Base-by-base conservation (phyloP, 176 grass and related monocot species). In the Carex pumila region DNA sequence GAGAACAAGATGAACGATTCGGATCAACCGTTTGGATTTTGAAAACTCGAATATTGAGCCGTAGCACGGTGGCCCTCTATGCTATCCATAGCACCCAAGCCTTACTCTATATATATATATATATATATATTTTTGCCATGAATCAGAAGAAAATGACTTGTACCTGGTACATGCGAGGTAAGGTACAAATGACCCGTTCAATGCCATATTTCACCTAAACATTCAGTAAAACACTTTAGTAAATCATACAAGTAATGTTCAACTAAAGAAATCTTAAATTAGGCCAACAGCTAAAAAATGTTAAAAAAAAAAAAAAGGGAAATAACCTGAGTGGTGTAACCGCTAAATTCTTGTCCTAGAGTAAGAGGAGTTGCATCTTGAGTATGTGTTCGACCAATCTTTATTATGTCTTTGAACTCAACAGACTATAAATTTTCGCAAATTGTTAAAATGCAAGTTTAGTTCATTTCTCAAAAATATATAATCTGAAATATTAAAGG, bases 301-400 rank as follows among this genome's bases (percentile, higher is more conserved):
- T 39, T 37, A 43, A 3, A n/a, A 60, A 92, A 84, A 45, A 9
- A 61, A 19, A 86, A 84, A 61, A 50, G 4, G 62, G 64, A 70
- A 80, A 88, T 57, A 31, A 99, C 97, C 84, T 99, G 97, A 75
- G 88, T 99, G 61, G 91, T 82, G 61, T 94, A 99, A 78, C 97
- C 97, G 87, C 96, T 94, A 63, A 99, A 99, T 84, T 99, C 97
- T 88, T 99, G 93, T 39, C 97, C 93, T 89, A 99, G 93, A 69
- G 97, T 99, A 70, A 96, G 87, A 13, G 93, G 96, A 89, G 97
- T 99, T 61, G 93, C 97, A 88, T 99, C 97, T 89, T 99, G 97
- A 43, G 93, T 95, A 92, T 95, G 97, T 31, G 97, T 99, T 52
- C 93, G 91, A 6, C 96, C 97, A 55, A 95, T 96, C 84, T 99